A percentile compares a stretch with the other conserved stretches of the same genome.
Conservation (phyloP, 257 asterid genomes). For the Mentha longifolia region DNA sequence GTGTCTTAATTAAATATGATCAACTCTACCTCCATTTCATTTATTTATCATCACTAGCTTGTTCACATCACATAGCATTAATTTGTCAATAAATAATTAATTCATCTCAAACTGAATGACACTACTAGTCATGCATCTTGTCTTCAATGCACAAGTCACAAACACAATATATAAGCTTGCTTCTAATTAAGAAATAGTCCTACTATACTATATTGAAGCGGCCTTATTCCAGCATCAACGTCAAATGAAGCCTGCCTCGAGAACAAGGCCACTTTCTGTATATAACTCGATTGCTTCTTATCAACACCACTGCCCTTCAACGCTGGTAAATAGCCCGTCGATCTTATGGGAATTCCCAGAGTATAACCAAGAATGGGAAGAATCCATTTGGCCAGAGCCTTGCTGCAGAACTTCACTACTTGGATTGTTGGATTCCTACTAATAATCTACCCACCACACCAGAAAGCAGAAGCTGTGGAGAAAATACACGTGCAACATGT, state of each 20-base stretch:
- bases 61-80: neutral
- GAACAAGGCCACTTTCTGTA: constrained; percentile 57
- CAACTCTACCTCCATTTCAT: no score
- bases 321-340: constrained; percentile 69
- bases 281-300: constrained; percentile 64
- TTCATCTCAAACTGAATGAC: no score
- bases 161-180: no score
- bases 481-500: constrained; percentile 61
- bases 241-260: constrained; percentile 58
- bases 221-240: constrained; percentile 82
- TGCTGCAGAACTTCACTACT: constrained; percentile 73
- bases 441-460: constrained; percentile 61
- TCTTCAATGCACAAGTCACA: no score
- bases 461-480: constrained; percentile 52
- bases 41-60: no score
- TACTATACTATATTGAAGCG: constrained; percentile 78
- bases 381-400: constrained; percentile 83
- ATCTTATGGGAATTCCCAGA: constrained; percentile 75
- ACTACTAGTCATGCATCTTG: no score
- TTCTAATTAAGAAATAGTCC: no score
- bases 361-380: constrained; percentile 78
- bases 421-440: constrained; percentile 75
- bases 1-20: no score
- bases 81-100: no score
- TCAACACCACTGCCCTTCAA: constrained; percentile 41